phyloP scores from a whole-genome alignment of 2,329 filamentous ascomycete species.

The Neofusicoccum laricinum region DNA sequence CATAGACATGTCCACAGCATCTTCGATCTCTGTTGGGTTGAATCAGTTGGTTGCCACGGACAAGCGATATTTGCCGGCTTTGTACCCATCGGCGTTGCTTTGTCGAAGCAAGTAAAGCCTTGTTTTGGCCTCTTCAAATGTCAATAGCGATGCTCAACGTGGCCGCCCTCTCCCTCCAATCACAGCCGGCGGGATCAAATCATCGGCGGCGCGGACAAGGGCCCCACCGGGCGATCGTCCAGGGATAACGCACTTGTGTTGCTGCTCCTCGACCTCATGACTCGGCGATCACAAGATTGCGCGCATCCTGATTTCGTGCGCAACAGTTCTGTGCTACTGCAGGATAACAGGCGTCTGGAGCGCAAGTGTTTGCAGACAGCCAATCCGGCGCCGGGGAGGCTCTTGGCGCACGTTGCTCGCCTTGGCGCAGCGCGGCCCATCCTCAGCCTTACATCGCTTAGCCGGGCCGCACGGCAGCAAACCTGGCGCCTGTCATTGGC shows the following conservation, averaged over 20 bases:
- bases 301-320: not conserved
- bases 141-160: too few species aligned
- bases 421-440: not conserved
- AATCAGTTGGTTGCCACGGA: not conserved
- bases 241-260: too few species aligned
- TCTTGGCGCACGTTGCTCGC: conserved; percentile 6
- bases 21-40: not conserved
- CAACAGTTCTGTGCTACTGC: too few species aligned
- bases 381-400: not conserved
- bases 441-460: conserved; percentile 8
- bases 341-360: too few species aligned
- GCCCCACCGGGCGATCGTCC: too few species aligned
- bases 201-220: too few species aligned
- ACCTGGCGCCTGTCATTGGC: not conserved
- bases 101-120: too few species aligned
- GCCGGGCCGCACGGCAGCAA: conserved; percentile 9
- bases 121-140: too few species aligned
- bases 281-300: not conserved
- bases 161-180: not conserved
- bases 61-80: too few species aligned
- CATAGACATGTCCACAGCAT: not conserved
- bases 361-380: too few species aligned
- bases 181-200: too few species aligned
- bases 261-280: not conserved
- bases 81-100: too few species aligned